A percentile compares a stretch with the other conserved stretches of the same genome.
phyloP scores from a whole-genome alignment of 1,284 basidiomycete species.

The Trametes pubescens region DNA sequence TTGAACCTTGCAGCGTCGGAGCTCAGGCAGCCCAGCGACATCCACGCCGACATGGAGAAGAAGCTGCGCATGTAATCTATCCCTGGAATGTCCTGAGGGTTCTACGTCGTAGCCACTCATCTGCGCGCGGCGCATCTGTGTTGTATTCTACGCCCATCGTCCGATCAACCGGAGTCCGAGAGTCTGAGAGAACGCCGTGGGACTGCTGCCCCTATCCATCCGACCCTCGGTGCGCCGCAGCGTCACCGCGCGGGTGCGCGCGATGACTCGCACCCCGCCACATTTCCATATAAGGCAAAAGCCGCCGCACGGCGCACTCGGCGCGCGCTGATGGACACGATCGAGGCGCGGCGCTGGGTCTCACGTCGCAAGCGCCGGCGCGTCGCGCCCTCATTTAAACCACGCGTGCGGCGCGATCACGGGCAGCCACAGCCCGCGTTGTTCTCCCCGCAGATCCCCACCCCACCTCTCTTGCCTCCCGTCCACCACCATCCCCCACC shows the following conservation, averaged over 20 bases:
- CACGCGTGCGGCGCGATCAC: conserved; percentile 15
- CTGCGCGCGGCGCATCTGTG: neutral
- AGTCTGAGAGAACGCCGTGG: neutral
- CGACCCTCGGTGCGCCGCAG: neutral
- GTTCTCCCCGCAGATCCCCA: neutral
- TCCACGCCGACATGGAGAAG: conserved; percentile 80
- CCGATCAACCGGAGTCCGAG: neutral
- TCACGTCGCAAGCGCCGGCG: conserved; percentile 7
- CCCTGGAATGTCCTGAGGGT: neutral
- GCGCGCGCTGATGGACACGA: conserved; percentile 1
- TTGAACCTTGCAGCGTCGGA: conserved; percentile 56
- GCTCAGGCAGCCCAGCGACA: conserved; percentile 58
- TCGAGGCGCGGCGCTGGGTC: conserved; percentile 7
- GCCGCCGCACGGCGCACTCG: conserved; percentile 12
- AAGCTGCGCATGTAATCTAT: conserved; percentile 59
- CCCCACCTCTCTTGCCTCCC: neutral
- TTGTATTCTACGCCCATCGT: conserved; percentile 18
- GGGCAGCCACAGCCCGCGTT: conserved; percentile 6
- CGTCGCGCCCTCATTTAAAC: conserved; percentile 18
- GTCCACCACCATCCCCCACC: conserved; percentile 3
- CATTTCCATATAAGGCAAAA: conserved; percentile 12
- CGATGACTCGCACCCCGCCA: conserved; percentile 24
- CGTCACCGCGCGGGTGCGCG: neutral
- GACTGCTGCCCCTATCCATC: no score
- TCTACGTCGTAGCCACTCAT: neutral